These are phyloP conservation scores for Oryza australiensis DNA, from an alignment of 176 grass and related monocot genomes.

Conservation along the genomic window DNA sequence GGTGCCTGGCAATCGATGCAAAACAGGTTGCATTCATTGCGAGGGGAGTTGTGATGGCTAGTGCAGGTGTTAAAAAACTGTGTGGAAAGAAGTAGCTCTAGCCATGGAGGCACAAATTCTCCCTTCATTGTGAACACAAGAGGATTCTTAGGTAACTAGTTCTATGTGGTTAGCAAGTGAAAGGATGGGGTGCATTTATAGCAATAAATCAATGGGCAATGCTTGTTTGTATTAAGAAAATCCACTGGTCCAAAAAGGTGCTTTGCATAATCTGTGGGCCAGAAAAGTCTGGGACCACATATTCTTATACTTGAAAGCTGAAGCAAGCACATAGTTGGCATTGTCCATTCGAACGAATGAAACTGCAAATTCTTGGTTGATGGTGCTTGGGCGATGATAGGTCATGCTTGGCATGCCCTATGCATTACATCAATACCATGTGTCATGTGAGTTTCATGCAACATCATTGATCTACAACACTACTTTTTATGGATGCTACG, in stretches of 20 bases:
- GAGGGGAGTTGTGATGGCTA: slow-evolving; percentile 32
- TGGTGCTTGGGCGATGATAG: neutral
- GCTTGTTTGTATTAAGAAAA: neutral
- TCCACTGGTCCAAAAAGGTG: neutral
- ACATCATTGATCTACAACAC: neutral
- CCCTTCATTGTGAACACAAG: neutral
- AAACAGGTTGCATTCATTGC: slow-evolving; percentile 70
- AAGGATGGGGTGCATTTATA: neutral
- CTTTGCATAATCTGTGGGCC: neutral
- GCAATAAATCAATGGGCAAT: neutral
- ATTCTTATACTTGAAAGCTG: neutral
- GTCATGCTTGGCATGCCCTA: neutral
- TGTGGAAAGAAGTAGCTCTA: slow-evolving; percentile 49
- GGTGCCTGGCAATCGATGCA: slow-evolving; percentile 43
- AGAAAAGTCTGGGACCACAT: neutral
- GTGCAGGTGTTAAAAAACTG: slow-evolving; percentile 52
- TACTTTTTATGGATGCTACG: neutral
- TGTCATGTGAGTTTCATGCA: neutral
- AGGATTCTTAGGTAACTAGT: neutral
- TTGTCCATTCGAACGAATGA: neutral
- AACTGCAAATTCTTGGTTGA: neutral
- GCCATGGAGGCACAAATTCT: slow-evolving; percentile 40
- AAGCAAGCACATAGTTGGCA: neutral
- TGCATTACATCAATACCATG: neutral
- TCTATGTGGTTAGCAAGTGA: neutral